A percentile compares a stretch with the other conserved stretches of the same genome.
phyloP scores from a whole-genome alignment of 2,329 filamentous ascomycete genomes.

The Aspergillus costaricaensis region DNA sequence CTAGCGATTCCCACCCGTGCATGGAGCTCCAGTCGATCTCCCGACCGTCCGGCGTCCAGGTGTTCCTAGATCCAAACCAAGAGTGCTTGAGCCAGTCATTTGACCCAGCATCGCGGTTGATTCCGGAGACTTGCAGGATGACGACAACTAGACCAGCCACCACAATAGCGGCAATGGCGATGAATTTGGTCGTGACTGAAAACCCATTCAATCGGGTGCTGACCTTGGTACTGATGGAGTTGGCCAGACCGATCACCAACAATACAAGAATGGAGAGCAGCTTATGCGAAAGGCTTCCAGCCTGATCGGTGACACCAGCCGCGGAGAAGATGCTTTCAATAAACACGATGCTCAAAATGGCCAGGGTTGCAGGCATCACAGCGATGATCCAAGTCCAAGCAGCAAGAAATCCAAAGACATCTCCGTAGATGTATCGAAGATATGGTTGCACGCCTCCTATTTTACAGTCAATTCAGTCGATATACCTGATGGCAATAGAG shows the following conservation, averaged over 20 bases:
- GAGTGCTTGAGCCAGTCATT: slow-evolving; percentile 19
- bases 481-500: no score
- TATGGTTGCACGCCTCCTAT: slow-evolving; percentile 20
- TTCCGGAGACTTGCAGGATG: slow-evolving; percentile 5
- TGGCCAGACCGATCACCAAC: slow-evolving; percentile 14
- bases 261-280: slow-evolving; percentile 17
- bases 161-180: slow-evolving; percentile 14
- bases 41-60: slow-evolving; percentile 17
- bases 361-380: slow-evolving; percentile 20
- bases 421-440: slow-evolving; percentile 21
- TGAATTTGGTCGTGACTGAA: slow-evolving; percentile 21
- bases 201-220: slow-evolving; percentile 18
- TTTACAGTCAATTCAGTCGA: background rate
- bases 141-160: slow-evolving; percentile 15
- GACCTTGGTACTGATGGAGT: slow-evolving; percentile 20
- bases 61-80: slow-evolving; percentile 18
- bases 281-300: slow-evolving; percentile 13
- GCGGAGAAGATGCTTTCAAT: slow-evolving; percentile 22
- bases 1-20: slow-evolving; percentile 18
- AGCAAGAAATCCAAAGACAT: slow-evolving; percentile 21
- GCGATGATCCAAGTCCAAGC: slow-evolving; percentile 25
- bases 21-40: slow-evolving; percentile 19
- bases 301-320: slow-evolving; percentile 12
- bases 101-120: background rate
- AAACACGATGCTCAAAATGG: slow-evolving; percentile 22